Evolutionary conservation across 306 rosid genomes (phyloP).

Genomic region (Medicago lupulina): DNA sequence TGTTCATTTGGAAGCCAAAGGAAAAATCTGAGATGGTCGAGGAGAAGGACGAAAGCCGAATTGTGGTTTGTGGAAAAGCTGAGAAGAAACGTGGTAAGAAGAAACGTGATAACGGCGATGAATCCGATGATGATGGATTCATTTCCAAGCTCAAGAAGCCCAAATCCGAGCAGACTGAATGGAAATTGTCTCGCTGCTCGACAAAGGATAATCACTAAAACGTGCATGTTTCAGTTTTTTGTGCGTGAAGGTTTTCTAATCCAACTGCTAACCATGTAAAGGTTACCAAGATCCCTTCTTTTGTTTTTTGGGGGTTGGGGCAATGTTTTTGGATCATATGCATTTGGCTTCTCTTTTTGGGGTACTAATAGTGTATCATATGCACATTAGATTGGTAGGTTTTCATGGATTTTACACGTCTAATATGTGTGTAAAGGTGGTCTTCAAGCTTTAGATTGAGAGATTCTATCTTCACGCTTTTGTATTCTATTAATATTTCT

Average conservation of each 20-base stretch:
- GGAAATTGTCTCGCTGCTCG: slow-evolving; percentile 42
- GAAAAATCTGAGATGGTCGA: slow-evolving; percentile 62
- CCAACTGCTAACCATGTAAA: slow-evolving; percentile 20
- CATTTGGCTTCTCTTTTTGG: slow-evolving; percentile 14
- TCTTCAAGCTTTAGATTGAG: not conserved
- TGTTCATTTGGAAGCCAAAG: slow-evolving; percentile 92
- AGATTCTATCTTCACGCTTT: not conserved
- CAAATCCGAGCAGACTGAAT: slow-evolving; percentile 47
- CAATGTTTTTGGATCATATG: slow-evolving; percentile 28
- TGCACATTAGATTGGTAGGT: not conserved
- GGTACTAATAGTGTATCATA: slow-evolving; percentile 22
- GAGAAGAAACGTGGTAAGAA: slow-evolving; percentile 66
- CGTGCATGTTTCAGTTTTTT: not conserved
- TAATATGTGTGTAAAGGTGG: not conserved
- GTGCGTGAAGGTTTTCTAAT: slow-evolving; percentile 23
- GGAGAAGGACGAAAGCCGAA: slow-evolving; percentile 61
- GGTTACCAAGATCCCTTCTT: slow-evolving; percentile 17
- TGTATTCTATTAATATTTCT: no score
- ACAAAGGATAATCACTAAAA: slow-evolving; percentile 43
- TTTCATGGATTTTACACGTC: not conserved
- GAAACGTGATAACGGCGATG: slow-evolving; percentile 53
- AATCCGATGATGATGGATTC: slow-evolving; percentile 64
- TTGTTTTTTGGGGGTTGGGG: slow-evolving; percentile 10
- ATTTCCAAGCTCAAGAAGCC: slow-evolving; percentile 54
- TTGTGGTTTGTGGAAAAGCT: slow-evolving; percentile 54